phyloP scores from a whole-genome alignment of 306 rosid genomes.

The Macrotyloma uniflorum region DNA sequence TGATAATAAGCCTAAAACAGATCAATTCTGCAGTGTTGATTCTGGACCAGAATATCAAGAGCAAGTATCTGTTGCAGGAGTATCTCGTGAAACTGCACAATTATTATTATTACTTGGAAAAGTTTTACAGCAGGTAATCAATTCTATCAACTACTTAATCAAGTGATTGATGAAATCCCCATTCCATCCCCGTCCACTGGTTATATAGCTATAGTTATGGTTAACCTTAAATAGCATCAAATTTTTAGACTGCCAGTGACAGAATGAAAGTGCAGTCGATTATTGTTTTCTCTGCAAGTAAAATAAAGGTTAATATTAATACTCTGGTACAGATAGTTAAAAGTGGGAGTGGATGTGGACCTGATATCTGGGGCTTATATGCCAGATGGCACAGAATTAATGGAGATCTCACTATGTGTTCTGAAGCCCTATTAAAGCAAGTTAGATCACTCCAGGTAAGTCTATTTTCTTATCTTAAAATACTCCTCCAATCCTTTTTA shows the following conservation, averaged over 20 bases:
- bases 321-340: constrained; percentile 68
- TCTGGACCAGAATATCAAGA: constrained; percentile 47
- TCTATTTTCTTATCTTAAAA: neutral
- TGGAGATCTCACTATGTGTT: constrained; percentile 85
- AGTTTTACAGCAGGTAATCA: constrained; percentile 74
- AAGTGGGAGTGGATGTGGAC: constrained; percentile 66
- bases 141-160: constrained; percentile 13
- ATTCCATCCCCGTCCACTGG: neutral
- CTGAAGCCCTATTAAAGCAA: constrained; percentile 92
- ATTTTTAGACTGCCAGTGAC: neutral
- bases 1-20: constrained; percentile 28
- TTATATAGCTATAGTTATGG: neutral
- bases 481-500: neutral
- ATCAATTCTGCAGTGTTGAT: constrained; percentile 35
- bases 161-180: neutral
- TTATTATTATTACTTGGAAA: constrained; percentile 70
- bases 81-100: constrained; percentile 66
- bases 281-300: constrained; percentile 21
- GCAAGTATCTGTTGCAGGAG: constrained; percentile 48
- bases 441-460: constrained; percentile 95
- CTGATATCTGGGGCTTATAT: constrained; percentile 84
- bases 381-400: constrained; percentile 93
- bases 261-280: neutral
- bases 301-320: constrained; percentile 28
- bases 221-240: neutral